Evolutionary conservation across 2,329 filamentous ascomycete genomes (phyloP), one percentile per base, ranked within the genome.

Genomic region (Ceratocystis smalleyi): DNA sequence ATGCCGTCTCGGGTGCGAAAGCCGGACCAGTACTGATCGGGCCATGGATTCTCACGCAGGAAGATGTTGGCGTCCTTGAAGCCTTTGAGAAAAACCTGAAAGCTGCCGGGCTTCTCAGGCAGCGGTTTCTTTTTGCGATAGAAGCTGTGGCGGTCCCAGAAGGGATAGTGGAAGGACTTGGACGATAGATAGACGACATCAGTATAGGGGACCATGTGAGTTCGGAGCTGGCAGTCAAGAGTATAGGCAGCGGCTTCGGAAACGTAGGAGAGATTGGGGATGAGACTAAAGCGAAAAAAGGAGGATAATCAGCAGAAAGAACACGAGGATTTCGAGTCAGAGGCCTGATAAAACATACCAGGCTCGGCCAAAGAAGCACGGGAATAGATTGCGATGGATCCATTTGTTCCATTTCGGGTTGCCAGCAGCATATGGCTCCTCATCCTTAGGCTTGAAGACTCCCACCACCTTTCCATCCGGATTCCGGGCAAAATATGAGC

Each of bases 401-500:
- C 94, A 99, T 76, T 99, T 99, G 70, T 95, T 97, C 92, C 92
- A 97, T 74, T 99, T 99, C 5, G 94, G 94, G 72, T 99, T 99
- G 69, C 90, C 88, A 40, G 89, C 94, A 1, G 94, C 94, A 72
- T 96, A 99, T 0, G 94, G 94, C 74, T 99, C 95, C 76, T 99
- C 94, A 70, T 99, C 94, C 76, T 99, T 99, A 51, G 94, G 94
- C 74, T 99, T 99, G 77, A 99, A 99, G 3, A 99, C 94, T 43
- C 91, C 94, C 3, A 99, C 90, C 17, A 96, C 89, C 77, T 95
- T 96, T 62, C 94, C 94, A 65, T 92, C 87, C 0, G 83, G 83
- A 70, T 96, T 95, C 66, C 91, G 83, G 30, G 94, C 94, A 79
- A 99, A 99, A 77, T 99, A 99, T 74, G 91, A 96, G 60, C 94